Conservation (phyloP, 1,284 basidiomycete species). For the Cryptococcus maquisensis region DNA sequence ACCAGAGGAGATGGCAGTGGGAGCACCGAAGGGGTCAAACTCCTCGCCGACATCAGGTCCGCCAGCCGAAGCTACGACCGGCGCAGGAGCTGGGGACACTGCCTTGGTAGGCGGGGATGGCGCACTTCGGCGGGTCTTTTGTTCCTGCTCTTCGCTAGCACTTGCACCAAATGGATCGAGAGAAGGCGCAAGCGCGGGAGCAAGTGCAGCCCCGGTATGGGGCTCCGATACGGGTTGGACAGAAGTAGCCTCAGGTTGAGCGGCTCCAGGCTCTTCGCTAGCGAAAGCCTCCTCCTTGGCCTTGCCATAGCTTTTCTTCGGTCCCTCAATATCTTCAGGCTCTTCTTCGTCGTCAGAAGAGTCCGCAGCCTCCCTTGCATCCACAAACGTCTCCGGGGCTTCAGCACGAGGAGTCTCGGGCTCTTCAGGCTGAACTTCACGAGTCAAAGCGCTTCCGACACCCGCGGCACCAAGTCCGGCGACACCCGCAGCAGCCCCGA, state of each 20-base stretch:
- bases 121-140: slow-evolving; percentile 35
- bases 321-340: slow-evolving; percentile 48
- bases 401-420: neutral
- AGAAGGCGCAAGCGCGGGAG: slow-evolving; percentile 56
- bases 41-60: neutral
- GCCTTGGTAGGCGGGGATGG: slow-evolving; percentile 35
- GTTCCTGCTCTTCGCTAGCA: slow-evolving; percentile 3
- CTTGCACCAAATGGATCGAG: neutral
- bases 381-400: neutral
- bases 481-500: neutral
- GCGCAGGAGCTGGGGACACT: neutral
- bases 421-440: slow-evolving; percentile 6
- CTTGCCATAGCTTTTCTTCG: slow-evolving; percentile 13
- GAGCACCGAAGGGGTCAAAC: slow-evolving; percentile 5
- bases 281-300: neutral
- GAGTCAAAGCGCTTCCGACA: slow-evolving; percentile 6
- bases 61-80: neutral
- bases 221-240: slow-evolving; percentile 22
- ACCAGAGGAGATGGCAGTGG: neutral
- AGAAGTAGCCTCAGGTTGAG: slow-evolving; percentile 22
- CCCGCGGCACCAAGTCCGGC: slow-evolving; percentile 1
- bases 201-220: slow-evolving; percentile 42
- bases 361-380: slow-evolving; percentile 9
- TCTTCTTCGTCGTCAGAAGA: slow-evolving; percentile 47
- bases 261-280: neutral